Evolutionary conservation across 2,329 filamentous ascomycete species (phyloP), one percentile per base, ranked within the genome.

Genomic region (Fusarium sacchari): DNA sequence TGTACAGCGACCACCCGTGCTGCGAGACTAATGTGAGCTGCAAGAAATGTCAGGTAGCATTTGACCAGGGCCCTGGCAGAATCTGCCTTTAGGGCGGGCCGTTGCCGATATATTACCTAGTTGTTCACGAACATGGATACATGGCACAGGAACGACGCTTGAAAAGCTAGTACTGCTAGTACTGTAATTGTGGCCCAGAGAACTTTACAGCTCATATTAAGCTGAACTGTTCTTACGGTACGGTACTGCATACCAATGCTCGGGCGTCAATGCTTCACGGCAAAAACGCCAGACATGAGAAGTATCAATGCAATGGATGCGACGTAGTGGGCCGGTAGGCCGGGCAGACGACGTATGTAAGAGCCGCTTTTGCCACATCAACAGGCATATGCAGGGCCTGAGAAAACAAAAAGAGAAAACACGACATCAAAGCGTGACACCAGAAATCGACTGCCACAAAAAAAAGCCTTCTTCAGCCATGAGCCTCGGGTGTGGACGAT

Each of bases 281-380:
- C 47, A 57, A 60, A 57, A 46, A 49, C 42, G 24, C 43, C 40
- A 34, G 34, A 39, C 44, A 67, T 44, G 42, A 57, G 55, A 61
- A 44, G 26, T 43, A 32, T 59, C 30, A 55, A 60, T 68, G 71
- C 71, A 55, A 60, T 68, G 71, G 67, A 74, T 76, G 75, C 66
- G 59, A 60, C 52, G 36, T 43, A 56, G 71, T 77, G 74, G 74
- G 39, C 61, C 57, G 49, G 71, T 77, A 72, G 74, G 39, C 61
- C 57, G 49, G 50, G 56, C 52, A 70, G 39, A 53, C 44, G 20
- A 57, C 47, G 22, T 47, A 63, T 76, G 69, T 47, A 63, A 77
- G 69, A 77, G 75, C 75, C 75, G 73, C 71, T 72, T 75, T 65
- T 70, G 75, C 75, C 75, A 77, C 75, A 72, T 77, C 75, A 73